Conservation (phyloP, 352 stramenopile genomes). For the Phytophthora multivora region DNA sequence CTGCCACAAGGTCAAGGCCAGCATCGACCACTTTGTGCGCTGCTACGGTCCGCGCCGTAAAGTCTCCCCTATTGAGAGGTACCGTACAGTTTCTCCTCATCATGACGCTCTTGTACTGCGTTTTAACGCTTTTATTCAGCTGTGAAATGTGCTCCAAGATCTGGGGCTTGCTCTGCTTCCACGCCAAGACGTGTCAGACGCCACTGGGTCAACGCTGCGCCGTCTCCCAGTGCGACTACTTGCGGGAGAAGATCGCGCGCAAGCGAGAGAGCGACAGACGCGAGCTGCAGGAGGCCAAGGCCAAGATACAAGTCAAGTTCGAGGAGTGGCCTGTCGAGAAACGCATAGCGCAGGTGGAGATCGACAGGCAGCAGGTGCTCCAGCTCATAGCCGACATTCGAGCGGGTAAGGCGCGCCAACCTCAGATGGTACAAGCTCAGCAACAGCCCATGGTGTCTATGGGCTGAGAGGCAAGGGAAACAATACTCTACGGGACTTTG, state of each 20-base stretch:
- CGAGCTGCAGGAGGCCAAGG: slow-evolving; percentile 62
- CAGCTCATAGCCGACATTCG: slow-evolving; percentile 80
- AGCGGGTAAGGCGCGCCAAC: slow-evolving; percentile 52
- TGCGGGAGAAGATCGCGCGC: slow-evolving; percentile 84
- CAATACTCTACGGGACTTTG: slow-evolving; percentile 1
- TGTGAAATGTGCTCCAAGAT: slow-evolving; percentile 86
- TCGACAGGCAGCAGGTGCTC: slow-evolving; percentile 74
- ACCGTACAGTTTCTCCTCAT: neutral
- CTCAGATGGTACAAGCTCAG: slow-evolving; percentile 38
- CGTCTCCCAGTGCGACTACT: slow-evolving; percentile 87
- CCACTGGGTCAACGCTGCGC: slow-evolving; percentile 63
- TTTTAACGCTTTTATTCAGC: slow-evolving; percentile 28
- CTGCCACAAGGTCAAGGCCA: slow-evolving; percentile 89
- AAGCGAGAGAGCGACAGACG: slow-evolving; percentile 67
- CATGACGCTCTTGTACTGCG: neutral
- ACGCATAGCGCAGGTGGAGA: slow-evolving; percentile 82
- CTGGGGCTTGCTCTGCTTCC: slow-evolving; percentile 86
- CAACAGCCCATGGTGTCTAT: slow-evolving; percentile 52
- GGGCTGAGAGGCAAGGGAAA: slow-evolving; percentile 30
- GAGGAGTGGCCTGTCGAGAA: slow-evolving; percentile 81
- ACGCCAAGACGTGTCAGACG: slow-evolving; percentile 76
- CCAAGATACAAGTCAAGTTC: slow-evolving; percentile 48
- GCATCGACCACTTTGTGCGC: slow-evolving; percentile 88
- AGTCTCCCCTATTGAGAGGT: slow-evolving; percentile 82
- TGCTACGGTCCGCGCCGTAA: slow-evolving; percentile 81